Evolutionary conservation across 306 rosid genomes (phyloP).

Genomic region (Vachellia collinsii): DNA sequence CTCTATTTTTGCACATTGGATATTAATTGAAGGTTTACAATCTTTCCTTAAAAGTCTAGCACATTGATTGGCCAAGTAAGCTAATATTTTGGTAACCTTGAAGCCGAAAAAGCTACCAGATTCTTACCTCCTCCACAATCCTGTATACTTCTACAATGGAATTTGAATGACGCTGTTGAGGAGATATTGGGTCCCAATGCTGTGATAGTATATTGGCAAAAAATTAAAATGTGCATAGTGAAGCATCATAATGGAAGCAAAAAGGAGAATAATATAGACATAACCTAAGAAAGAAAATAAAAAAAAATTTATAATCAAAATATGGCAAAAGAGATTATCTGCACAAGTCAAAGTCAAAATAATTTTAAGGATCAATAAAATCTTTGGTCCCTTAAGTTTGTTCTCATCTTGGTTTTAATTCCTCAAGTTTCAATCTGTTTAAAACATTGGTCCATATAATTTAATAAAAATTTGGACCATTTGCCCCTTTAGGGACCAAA

Average conservation of each 20-base stretch:
- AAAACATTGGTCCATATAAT: no score
- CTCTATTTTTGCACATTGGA: not conserved
- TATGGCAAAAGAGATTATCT: slow-evolving; percentile 17
- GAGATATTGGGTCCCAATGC: slow-evolving; percentile 94
- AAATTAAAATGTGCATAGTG: slow-evolving; percentile 23
- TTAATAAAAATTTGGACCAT: no score
- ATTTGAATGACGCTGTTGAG: slow-evolving; percentile 92
- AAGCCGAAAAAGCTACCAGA: slow-evolving; percentile 16
- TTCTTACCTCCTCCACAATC: slow-evolving; percentile 93
- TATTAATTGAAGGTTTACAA: not conserved
- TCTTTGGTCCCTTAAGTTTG: no score
- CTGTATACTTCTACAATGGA: slow-evolving; percentile 97
- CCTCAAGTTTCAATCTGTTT: no score
- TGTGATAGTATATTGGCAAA: slow-evolving; percentile 46
- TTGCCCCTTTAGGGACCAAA: no score
- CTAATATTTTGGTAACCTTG: slow-evolving; percentile 20
- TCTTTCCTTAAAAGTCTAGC: slow-evolving; percentile 15
- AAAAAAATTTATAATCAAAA: slow-evolving; percentile 1
- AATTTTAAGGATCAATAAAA: not conserved
- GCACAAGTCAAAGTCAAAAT: not conserved
- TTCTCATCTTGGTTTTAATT: no score
- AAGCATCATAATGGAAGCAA: slow-evolving; percentile 28
- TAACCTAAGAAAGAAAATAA: slow-evolving; percentile 3
- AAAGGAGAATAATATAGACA: slow-evolving; percentile 24
- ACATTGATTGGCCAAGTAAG: slow-evolving; percentile 14